phyloP scores from a whole-genome alignment of 2,329 filamentous ascomycete genomes.

The Alternaria triticina region DNA sequence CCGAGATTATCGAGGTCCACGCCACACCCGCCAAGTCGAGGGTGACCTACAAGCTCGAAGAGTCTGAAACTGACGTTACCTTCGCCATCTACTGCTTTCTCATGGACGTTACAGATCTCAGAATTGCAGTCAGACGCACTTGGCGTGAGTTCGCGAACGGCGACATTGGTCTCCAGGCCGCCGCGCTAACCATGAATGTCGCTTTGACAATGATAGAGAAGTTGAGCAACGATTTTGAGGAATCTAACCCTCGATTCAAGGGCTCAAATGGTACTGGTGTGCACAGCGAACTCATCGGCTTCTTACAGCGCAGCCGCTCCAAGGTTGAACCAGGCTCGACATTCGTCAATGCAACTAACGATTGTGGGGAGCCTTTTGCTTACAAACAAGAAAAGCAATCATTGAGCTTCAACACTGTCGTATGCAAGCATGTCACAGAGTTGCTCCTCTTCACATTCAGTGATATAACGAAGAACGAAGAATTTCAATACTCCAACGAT shows the following conservation, averaged over 20 bases:
- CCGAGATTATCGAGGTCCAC: background rate
- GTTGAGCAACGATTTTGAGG: background rate
- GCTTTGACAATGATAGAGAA: constrained; percentile 19
- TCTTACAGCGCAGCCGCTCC: background rate
- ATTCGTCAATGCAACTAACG: background rate
- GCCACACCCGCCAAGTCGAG: background rate
- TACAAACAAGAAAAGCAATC: background rate
- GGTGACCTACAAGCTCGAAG: constrained; percentile 4
- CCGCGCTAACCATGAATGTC: constrained; percentile 41
- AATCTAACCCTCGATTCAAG: background rate
- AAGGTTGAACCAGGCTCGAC: background rate
- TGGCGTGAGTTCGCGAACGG: constrained; percentile 40
- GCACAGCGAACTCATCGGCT: background rate
- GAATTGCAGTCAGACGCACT: constrained; percentile 35
- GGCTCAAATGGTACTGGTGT: background rate
- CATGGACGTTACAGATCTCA: constrained; percentile 38
- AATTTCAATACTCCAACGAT: background rate
- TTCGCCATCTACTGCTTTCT: constrained; percentile 37
- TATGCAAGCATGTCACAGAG: background rate
- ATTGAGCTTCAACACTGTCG: background rate
- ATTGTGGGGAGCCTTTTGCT: background rate
- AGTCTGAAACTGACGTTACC: background rate
- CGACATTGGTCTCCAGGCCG: constrained; percentile 39
- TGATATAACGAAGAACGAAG: background rate
- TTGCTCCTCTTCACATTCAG: background rate